Conservation (phyloP, 2,329 filamentous ascomycete genomes). For the Eutypella sp. region DNA sequence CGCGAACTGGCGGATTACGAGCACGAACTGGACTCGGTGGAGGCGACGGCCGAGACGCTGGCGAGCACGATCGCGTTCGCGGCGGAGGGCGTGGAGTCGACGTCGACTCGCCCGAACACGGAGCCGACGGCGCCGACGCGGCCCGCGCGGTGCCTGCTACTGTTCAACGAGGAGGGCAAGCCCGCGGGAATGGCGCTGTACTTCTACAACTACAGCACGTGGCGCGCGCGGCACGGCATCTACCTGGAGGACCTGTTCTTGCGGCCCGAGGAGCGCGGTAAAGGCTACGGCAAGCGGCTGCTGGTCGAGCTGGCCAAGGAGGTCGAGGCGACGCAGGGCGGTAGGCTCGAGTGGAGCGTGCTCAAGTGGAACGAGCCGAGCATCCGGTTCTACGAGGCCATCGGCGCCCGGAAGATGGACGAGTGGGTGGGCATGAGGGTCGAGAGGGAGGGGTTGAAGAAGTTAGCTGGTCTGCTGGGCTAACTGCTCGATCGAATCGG, state of each 20-base stretch:
- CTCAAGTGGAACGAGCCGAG: constrained; percentile 90
- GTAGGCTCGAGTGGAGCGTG: constrained; percentile 83
- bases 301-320: constrained; percentile 75
- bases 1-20: constrained; percentile 85
- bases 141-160: constrained; percentile 73
- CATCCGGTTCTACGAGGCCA: constrained; percentile 76
- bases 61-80: constrained; percentile 75
- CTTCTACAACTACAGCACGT: constrained; percentile 95
- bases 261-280: constrained; percentile 60
- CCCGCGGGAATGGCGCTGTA: constrained; percentile 78
- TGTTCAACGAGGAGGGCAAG: constrained; percentile 46
- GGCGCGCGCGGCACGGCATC: constrained; percentile 80
- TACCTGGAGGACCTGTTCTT: constrained; percentile 96
- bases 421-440: constrained; percentile 75
- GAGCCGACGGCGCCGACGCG: constrained; percentile 49
- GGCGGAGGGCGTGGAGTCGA: constrained; percentile 38
- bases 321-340: constrained; percentile 65
- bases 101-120: constrained; percentile 35
- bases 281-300: constrained; percentile 74
- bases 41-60: constrained; percentile 73
- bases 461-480: constrained; percentile 47
- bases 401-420: constrained; percentile 61
- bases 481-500: too few species aligned
- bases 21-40: constrained; percentile 65
- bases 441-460: constrained; percentile 59